Base-by-base conservation (phyloP, 495 filamentous ascomycete species). In the Penicillium angulare region DNA sequence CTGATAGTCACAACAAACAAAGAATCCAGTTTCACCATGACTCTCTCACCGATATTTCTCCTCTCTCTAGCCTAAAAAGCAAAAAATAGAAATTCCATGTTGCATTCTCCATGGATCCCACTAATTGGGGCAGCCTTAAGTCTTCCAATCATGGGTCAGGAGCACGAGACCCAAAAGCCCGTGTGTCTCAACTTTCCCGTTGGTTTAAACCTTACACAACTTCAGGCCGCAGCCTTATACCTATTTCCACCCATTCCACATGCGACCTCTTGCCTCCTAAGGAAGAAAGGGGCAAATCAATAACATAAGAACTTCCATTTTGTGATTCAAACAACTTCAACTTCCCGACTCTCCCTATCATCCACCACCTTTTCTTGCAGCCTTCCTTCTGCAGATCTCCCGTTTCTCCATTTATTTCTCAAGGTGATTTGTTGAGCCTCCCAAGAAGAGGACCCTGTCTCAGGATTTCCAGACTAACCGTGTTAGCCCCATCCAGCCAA, bases 111-210 rank as follows among this genome's bases (percentile, higher is more conserved):
- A 41, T 41, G 38, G 38, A 41, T 26, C 13, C 38, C 38, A 7
- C 24, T 15, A 23, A 38, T 38, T 38, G 34, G 16, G 34, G 16
- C 34, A 10, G n/a, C n/a, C n/a, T n/a, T 20, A 12, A 38, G 18
- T 55, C 55, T 61, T 60, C 69, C 69, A 69, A 73, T 70, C 66
- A 64, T 49, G 59, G 67, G 22, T 43, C 55, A 50, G 39, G 60
- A 56, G 70, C 70, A 73, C 70, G 70, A 73, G 70, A 71, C 70
- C 68, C 44, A 47, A 34, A 43, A 15, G 27, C 22, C 43, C 49
- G 34, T 41, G 26, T 41, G 50, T 61, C 50, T 61, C 48, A 52
- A 50, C 35, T 35, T 43, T 43, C 27, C 27, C 12, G 15, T 22
- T 24, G 35, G 7, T 13, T 32, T 32, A 27, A 12, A 7, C 20